Percentiles rank a stretch among this genome's conserved stretches.
Evolutionary conservation across 306 rosid species (phyloP).

Genomic region (Quercus mongolica): DNA sequence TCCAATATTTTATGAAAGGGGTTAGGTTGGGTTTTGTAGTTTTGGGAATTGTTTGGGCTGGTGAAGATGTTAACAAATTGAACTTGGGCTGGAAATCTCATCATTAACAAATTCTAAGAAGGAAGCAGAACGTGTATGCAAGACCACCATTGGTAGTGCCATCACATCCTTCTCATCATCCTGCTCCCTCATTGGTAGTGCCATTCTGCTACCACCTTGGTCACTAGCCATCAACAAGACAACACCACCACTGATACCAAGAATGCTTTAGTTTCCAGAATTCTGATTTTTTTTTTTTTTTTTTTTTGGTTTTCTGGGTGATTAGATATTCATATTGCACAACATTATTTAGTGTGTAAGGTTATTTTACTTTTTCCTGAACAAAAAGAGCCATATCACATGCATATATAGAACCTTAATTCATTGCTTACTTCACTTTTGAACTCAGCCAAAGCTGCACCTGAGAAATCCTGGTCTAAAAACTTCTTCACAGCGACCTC

Average conservation of each 20-base stretch:
- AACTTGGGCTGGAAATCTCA: background rate
- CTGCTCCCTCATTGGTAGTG: background rate
- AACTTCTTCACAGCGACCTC: constrained; percentile 99
- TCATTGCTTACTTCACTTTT: constrained; percentile 89
- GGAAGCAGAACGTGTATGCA: background rate
- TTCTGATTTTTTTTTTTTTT: background rate
- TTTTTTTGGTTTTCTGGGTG: background rate
- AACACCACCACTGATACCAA: background rate
- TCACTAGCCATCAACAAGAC: background rate
- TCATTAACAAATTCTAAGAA: background rate
- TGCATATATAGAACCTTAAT: constrained; percentile 5
- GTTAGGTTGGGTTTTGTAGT: background rate
- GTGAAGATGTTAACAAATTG: background rate
- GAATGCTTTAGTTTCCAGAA: background rate
- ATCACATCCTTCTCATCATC: constrained; percentile 4
- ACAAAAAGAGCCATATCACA: constrained; percentile 9
- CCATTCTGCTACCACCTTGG: background rate
- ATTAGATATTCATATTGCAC: background rate
- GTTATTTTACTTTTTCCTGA: background rate
- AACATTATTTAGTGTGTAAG: background rate
- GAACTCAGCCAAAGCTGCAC: constrained; percentile 98
- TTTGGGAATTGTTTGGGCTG: background rate
- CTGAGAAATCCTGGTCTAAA: constrained; percentile 97
- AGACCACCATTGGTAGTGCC: background rate
- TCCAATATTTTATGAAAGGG: background rate